Percentiles rank a stretch among this genome's conserved stretches.
Evolutionary conservation across 2,329 filamentous ascomycete species (phyloP).

Genomic region (Diaporthe velutina): DNA sequence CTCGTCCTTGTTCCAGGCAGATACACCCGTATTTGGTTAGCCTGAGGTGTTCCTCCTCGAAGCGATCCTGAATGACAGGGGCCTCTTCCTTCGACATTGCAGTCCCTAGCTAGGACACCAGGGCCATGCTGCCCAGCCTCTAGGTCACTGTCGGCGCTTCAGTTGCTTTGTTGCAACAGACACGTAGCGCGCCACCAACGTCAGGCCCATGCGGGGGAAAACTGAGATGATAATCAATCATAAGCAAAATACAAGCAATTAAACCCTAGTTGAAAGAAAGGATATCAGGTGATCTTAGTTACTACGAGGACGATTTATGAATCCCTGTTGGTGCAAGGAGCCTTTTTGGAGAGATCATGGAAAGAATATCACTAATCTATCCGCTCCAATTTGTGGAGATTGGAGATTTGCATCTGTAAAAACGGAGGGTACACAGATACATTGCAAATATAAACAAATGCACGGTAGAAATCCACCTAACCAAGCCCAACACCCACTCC

Average conservation of each 20-base stretch:
- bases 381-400: too few relatives aligned
- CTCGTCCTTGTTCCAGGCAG: background rate
- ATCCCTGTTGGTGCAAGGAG: background rate
- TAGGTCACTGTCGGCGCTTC: background rate
- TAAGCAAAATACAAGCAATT: background rate
- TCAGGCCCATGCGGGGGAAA: background rate
- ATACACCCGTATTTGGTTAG: conserved; percentile 1
- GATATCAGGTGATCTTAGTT: background rate
- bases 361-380: background rate
- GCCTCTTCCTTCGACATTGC: background rate
- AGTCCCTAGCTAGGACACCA: background rate
- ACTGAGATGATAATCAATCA: background rate
- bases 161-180: background rate
- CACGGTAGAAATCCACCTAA: too few relatives aligned
- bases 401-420: too few relatives aligned
- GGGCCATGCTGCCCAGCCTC: background rate
- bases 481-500: too few relatives aligned
- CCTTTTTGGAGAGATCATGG: background rate
- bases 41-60: background rate
- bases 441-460: too few relatives aligned
- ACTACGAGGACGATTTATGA: background rate
- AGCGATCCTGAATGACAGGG: background rate
- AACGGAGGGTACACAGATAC: too few relatives aligned
- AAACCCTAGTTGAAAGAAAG: background rate
- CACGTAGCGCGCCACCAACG: background rate